Conservation (phyloP, 495 filamentous ascomycete species). For the Xylaria flabelliformis region DNA sequence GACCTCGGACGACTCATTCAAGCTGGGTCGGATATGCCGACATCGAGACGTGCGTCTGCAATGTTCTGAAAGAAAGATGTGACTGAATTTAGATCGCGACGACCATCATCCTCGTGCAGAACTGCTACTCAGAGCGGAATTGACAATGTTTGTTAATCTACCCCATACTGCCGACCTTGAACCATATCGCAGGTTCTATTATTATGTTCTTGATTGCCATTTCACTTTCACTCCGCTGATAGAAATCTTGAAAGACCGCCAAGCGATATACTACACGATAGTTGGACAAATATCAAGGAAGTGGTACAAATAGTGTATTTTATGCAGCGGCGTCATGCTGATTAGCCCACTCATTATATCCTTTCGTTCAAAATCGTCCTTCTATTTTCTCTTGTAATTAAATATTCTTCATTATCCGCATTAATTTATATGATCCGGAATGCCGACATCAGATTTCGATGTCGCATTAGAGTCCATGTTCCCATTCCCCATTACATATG, state of each 20-base stretch:
- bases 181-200: not conserved
- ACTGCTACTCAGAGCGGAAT: not conserved
- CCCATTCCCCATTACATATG: conserved; percentile 13
- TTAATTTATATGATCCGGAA: conserved; percentile 1
- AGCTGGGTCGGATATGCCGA: not conserved
- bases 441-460: not conserved
- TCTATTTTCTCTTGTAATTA: not conserved
- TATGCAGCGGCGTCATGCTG: not conserved
- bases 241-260: not conserved
- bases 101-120: not conserved
- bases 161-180: not conserved
- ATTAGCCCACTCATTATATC: not conserved
- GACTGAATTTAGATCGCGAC: not conserved
- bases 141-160: not conserved
- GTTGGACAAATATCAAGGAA: not conserved
- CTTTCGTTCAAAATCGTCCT: not conserved
- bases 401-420: not conserved
- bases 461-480: not conserved
- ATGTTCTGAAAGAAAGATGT: conserved; percentile 2
- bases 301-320: not conserved
- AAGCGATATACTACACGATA: not conserved
- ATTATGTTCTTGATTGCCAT: not conserved
- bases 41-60: not conserved
- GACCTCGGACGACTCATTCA: conserved; percentile 44
- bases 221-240: not conserved